phyloP scores from a whole-genome alignment of 2,329 filamentous ascomycete genomes.

The Clonostachys rhizophaga region DNA sequence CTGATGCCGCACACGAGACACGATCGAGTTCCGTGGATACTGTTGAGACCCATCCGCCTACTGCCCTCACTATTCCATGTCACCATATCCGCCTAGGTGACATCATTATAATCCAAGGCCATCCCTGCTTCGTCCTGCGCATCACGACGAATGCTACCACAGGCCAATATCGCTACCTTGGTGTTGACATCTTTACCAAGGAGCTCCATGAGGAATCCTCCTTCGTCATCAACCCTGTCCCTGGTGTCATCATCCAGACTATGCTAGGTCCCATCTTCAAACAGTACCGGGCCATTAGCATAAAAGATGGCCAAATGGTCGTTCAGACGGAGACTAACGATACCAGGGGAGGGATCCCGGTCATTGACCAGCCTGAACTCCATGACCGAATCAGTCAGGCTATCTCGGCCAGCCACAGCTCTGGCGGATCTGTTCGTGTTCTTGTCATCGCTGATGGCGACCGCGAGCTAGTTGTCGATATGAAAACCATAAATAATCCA shows the following conservation, averaged over 20 bases:
- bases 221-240: conserved; percentile 94
- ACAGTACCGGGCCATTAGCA: conserved; percentile 99
- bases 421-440: conserved; percentile 79
- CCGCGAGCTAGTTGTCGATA: conserved; percentile 94
- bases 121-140: conserved; percentile 99
- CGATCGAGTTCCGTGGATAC: conserved; percentile 16
- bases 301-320: conserved; percentile 80
- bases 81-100: conserved; percentile 99
- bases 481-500: conserved; percentile 91
- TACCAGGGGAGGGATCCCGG: conserved; percentile 91
- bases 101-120: conserved; percentile 97
- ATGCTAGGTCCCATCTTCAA: conserved; percentile 99
- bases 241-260: conserved; percentile 96
- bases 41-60: conserved; percentile 43
- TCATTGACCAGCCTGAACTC: conserved; percentile 93
- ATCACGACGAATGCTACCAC: conserved; percentile 98
- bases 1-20: conserved; percentile 15
- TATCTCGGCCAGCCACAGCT: conserved; percentile 89
- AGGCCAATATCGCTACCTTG: conserved; percentile 98
- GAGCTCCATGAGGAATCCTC: conserved; percentile 98
- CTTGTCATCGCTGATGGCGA: conserved; percentile 93
- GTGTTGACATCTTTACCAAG: conserved; percentile 99
- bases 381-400: conserved; percentile 74
- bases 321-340: conserved; percentile 99
- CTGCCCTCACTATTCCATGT: conserved; percentile 97